Percentiles rank a stretch among this genome's conserved stretches.
These are phyloP conservation scores for Talaromyces proteolyticus DNA, from an alignment of 495 filamentous ascomycete genomes.

Conservation along the genomic window DNA sequence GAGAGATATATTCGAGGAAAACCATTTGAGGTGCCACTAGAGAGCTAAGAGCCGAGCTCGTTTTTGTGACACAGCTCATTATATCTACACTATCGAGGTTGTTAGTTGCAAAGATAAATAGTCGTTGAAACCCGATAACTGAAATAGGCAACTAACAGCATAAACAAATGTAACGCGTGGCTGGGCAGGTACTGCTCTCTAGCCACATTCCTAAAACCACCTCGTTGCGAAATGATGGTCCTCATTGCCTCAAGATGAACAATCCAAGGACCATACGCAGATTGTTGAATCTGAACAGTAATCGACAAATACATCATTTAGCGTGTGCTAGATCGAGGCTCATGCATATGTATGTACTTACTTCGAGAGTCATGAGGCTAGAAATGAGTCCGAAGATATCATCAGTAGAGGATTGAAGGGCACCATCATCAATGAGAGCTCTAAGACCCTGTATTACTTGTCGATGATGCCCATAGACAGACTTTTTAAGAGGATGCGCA, in stretches of 20 bases:
- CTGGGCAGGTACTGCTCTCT: background rate
- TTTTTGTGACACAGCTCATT: background rate
- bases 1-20: background rate
- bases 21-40: background rate
- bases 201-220: background rate
- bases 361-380: background rate
- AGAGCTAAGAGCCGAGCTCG: background rate
- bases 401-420: background rate
- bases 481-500: background rate
- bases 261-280: background rate
- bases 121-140: no score
- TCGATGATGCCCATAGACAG: background rate
- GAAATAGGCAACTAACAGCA: background rate
- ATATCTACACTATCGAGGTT: background rate
- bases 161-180: background rate
- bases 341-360: background rate
- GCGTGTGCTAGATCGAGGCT: background rate
- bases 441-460: background rate
- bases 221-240: background rate
- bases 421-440: background rate
- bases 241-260: background rate
- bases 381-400: background rate
- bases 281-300: background rate
- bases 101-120: background rate
- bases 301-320: background rate